Evolutionary conservation across 2,329 filamentous ascomycete genomes (phyloP).

Genomic region (Aspergillus sp.): DNA sequence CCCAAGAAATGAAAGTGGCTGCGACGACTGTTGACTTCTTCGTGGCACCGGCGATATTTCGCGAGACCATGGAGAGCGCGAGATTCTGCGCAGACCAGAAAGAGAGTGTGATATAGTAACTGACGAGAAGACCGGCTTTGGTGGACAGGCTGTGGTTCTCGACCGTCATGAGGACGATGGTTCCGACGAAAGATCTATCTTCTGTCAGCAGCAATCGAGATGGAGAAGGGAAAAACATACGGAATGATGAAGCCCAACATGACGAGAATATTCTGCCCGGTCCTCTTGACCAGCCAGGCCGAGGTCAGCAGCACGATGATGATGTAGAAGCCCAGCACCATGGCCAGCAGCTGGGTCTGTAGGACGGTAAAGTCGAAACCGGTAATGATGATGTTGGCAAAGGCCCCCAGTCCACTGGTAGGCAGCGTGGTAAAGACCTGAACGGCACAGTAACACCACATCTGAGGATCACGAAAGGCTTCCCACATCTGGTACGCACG

Average conservation of each 20-base stretch:
- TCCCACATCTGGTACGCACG: slow-evolving; percentile 51
- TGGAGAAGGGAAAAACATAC: slow-evolving; percentile 36
- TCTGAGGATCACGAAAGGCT: slow-evolving; percentile 61
- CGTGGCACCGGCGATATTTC: slow-evolving; percentile 68
- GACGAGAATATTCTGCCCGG: slow-evolving; percentile 61
- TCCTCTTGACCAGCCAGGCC: slow-evolving; percentile 64
- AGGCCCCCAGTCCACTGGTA: slow-evolving; percentile 67
- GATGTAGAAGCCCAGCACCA: slow-evolving; percentile 71
- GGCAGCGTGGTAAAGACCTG: slow-evolving; percentile 69
- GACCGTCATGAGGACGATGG: slow-evolving; percentile 67
- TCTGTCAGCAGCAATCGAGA: not conserved
- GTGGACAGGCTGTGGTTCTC: slow-evolving; percentile 53
- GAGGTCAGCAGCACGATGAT: slow-evolving; percentile 65
- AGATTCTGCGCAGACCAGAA: slow-evolving; percentile 73
- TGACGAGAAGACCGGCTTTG: slow-evolving; percentile 64
- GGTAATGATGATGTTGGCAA: slow-evolving; percentile 69
- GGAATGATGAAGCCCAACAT: slow-evolving; percentile 65
- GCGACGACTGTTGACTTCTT: slow-evolving; percentile 67
- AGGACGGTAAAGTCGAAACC: slow-evolving; percentile 62
- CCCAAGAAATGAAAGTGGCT: slow-evolving; percentile 67
- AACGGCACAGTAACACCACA: slow-evolving; percentile 61
- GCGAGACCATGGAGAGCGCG: slow-evolving; percentile 61
- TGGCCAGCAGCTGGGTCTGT: slow-evolving; percentile 65
- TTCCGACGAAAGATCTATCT: slow-evolving; percentile 62
- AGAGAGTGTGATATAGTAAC: slow-evolving; percentile 71